Percentiles rank a stretch among this genome's conserved stretches.
These are phyloP conservation scores for Colletotrichum aenigma DNA, from an alignment of 2,329 filamentous ascomycete genomes.

Conservation along the genomic window DNA sequence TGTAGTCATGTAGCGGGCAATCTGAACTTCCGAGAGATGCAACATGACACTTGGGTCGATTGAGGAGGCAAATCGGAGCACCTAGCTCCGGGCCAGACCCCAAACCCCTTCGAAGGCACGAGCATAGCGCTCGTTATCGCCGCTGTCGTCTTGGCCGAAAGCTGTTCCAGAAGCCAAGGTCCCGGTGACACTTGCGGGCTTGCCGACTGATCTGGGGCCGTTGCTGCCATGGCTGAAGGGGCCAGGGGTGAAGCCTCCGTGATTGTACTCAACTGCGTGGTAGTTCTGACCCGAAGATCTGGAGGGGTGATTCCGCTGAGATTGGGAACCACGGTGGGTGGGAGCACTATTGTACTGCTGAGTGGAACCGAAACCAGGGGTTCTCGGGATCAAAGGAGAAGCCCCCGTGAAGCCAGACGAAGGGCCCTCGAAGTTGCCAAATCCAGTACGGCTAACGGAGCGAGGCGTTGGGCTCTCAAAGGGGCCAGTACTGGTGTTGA, in stretches of 20 bases:
- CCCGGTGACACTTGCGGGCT: background rate
- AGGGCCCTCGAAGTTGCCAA: background rate
- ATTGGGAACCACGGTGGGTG: background rate
- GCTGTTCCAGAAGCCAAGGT: background rate
- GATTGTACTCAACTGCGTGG: background rate
- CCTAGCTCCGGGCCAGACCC: conserved; percentile 20
- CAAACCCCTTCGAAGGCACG: conserved; percentile 19
- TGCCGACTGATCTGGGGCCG: background rate
- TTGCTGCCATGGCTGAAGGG: background rate
- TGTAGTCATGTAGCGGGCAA: conserved; percentile 18
- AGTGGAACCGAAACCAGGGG: background rate
- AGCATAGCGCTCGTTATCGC: conserved; percentile 16
- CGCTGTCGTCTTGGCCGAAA: background rate
- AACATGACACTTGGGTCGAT: background rate
- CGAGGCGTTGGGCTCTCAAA: conserved; percentile 10
- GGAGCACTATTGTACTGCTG: background rate
- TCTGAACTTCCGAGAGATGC: background rate
- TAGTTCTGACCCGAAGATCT: background rate
- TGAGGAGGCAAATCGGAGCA: conserved; percentile 15
- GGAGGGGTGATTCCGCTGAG: background rate
- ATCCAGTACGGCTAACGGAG: background rate
- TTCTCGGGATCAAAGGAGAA: background rate
- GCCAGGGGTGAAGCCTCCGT: background rate
- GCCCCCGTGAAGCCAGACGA: background rate
- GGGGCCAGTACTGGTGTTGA: background rate